Evolutionary conservation across 1,139 yeast species (phyloP).

Genomic region (Geotrichum histeridarum): DNA sequence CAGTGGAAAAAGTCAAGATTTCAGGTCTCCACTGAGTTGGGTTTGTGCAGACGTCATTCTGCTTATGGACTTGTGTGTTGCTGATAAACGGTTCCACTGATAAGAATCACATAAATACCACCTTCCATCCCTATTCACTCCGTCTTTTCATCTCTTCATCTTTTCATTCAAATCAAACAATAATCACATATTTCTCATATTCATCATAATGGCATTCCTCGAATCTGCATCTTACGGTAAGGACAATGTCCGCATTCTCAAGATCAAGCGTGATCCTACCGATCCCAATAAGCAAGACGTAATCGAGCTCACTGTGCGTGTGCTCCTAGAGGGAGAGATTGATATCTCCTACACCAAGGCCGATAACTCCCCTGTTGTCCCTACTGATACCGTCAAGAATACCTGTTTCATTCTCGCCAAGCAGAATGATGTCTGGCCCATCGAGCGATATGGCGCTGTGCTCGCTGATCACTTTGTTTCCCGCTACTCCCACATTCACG

Average conservation of each 20-base stretch:
- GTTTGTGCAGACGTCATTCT: background rate
- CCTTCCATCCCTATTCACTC: background rate
- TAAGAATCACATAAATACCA: background rate
- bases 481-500: conserved; percentile 72
- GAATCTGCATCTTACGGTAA: conserved; percentile 56
- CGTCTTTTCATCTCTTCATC: background rate
- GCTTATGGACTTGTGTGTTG: background rate
- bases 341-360: conserved; percentile 80
- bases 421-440: conserved; percentile 73
- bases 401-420: conserved; percentile 79
- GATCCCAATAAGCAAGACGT: conserved; percentile 72
- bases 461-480: conserved; percentile 72
- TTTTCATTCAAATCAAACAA: background rate
- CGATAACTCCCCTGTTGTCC: conserved; percentile 78
- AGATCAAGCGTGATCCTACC: conserved; percentile 69
- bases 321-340: conserved; percentile 69
- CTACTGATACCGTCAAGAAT: conserved; percentile 91
- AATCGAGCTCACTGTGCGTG: conserved; percentile 75
- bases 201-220: conserved; percentile 1
- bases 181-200: background rate
- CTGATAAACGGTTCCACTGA: background rate
- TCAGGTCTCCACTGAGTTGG: too few species aligned
- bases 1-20: too few species aligned
- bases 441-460: conserved; percentile 82
- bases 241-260: conserved; percentile 83